These are phyloP conservation scores for Sugiyamaella sp. DNA, from an alignment of 1,139 yeast genomes.

Conservation along the genomic window DNA sequence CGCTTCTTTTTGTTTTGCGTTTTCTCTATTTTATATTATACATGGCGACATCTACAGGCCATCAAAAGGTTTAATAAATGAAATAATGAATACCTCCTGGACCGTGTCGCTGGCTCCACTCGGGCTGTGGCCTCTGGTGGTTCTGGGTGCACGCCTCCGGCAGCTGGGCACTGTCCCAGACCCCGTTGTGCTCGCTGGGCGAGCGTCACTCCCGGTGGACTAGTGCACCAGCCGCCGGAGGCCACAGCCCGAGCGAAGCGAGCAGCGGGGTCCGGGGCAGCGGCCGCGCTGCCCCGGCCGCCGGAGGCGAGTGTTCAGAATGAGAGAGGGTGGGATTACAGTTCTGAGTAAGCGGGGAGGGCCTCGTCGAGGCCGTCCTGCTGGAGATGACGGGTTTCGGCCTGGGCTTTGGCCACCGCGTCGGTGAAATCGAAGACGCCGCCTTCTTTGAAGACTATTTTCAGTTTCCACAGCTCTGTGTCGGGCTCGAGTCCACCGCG, in stretches of 20 bases:
- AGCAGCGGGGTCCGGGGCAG: neutral
- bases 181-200: too few relatives aligned
- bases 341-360: slow-evolving; percentile 13
- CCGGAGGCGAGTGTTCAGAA: too few relatives aligned
- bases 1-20: neutral
- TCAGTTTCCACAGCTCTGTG: slow-evolving; percentile 33
- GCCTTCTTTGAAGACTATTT: slow-evolving; percentile 38
- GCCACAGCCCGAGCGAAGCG: neutral
- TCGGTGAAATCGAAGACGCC: slow-evolving; percentile 39
- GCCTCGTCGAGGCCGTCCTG: slow-evolving; percentile 14
- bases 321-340: too few relatives aligned
- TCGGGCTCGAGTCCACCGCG: slow-evolving; percentile 36
- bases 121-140: neutral
- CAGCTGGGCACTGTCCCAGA: neutral
- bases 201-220: too few relatives aligned
- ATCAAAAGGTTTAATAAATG: slow-evolving; percentile 7
- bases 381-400: slow-evolving; percentile 2
- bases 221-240: too few relatives aligned
- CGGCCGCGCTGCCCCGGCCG: neutral
- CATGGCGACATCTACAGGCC: neutral
- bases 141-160: neutral
- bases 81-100: slow-evolving; percentile 2
- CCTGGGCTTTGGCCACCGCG: neutral
- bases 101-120: neutral
- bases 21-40: neutral